Conservation (phyloP, 1,139 yeast genomes). For the Nakaseomyces sp. region DNA sequence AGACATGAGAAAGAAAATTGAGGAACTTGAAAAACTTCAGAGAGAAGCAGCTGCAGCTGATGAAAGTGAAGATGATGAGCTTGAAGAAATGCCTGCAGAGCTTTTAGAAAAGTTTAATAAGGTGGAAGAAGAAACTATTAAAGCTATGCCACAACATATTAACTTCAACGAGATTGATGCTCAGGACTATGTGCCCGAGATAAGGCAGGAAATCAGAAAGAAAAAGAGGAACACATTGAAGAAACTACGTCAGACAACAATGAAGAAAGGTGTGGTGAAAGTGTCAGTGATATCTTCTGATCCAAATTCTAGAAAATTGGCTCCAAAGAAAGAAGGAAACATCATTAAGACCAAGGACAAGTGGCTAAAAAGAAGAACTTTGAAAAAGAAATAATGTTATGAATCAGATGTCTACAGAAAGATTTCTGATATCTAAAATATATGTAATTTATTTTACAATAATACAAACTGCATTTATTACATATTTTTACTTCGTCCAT, state of each 20-base stretch:
- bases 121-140: slow-evolving; percentile 9
- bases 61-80: slow-evolving; percentile 5
- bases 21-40: slow-evolving; percentile 21
- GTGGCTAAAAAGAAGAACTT: slow-evolving; percentile 53
- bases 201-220: slow-evolving; percentile 27
- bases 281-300: slow-evolving; percentile 31
- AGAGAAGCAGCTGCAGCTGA: background rate
- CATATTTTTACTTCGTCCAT: too few relatives aligned
- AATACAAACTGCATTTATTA: too few relatives aligned
- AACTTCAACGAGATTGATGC: slow-evolving; percentile 28
- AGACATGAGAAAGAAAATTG: slow-evolving; percentile 29
- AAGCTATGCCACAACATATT: slow-evolving; percentile 14
- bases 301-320: slow-evolving; percentile 15
- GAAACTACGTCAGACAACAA: slow-evolving; percentile 33
- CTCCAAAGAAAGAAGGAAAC: slow-evolving; percentile 40
- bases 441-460: background rate
- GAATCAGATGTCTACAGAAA: background rate
- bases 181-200: slow-evolving; percentile 12
- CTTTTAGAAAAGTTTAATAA: slow-evolving; percentile 23
- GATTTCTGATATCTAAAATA: too few relatives aligned
- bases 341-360: slow-evolving; percentile 41
- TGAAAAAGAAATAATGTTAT: slow-evolving; percentile 26
- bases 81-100: slow-evolving; percentile 28
- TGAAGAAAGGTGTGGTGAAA: slow-evolving; percentile 49
- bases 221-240: slow-evolving; percentile 39